Evolutionary conservation across 805 yeast genomes (phyloP), one percentile per base, ranked within the genome.

Genomic region (Pichia deserticola): DNA sequence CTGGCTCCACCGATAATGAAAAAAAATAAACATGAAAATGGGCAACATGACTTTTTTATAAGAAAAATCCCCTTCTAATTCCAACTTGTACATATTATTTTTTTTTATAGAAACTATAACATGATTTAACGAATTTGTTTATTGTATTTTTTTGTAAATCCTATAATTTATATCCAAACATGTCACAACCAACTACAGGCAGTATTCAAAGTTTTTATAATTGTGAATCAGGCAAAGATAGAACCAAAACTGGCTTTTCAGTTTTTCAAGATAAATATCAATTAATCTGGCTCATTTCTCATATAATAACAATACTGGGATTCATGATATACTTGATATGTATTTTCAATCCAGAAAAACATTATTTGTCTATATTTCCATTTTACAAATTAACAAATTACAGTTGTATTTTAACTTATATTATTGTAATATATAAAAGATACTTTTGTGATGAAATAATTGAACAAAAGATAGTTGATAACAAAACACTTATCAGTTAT

Each of bases 401-500:
- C 34, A 61, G 64, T 8, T 51, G 63, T n/a, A 56, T 64, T 28
- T 28, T 50, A 28, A 65, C 69, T 1, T 64, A 65, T 48, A 47
- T 63, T 1, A 51, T 63, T 30, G 69, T 64, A 8, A 57, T 64
- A 27, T 62, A 62, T 50, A 53, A 60, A 44, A 55, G 59, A 51
- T 59, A 62, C 44, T 42, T 60, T 32, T 46, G 58, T 32, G 58
- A 58, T 13, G 40, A 32, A 6, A 40, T 43, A 3, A 29, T 45
- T 9, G 42, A 35, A 5, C 10, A 39, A n/a, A 32, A 30, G 1
- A 36, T 44, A 36, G 28, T 25, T 20, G 39, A 37, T 28, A 36
- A 49, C 15, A 36, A 45, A 27, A 54, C 67, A 33, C 60, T 64
- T 11, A 52, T 71, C 20, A 62, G 74, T 8, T 69, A 66, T 42